A percentile compares a stretch with the other conserved stretches of the same genome.
Conservation (phyloP, 2,329 filamentous ascomycete genomes). For the Clarireedia monteithiana region DNA sequence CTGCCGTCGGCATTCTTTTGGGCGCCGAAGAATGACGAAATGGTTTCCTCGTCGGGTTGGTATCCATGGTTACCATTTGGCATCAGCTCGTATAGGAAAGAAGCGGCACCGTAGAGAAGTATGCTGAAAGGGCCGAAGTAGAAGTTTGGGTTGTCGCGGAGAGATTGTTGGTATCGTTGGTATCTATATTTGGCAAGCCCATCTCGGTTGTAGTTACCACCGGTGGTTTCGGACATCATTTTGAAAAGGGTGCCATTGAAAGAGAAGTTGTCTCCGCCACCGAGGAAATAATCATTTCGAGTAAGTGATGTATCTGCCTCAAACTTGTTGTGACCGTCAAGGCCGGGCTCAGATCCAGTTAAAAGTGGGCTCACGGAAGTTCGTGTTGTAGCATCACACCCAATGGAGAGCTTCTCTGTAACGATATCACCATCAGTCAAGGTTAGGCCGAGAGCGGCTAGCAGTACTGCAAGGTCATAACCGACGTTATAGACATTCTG, state of each 20-base stretch:
- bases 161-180: slow-evolving; percentile 27
- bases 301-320: slow-evolving; percentile 45
- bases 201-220: slow-evolving; percentile 30
- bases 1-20: background rate
- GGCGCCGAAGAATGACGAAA: background rate
- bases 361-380: slow-evolving; percentile 20
- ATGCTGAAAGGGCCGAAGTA: slow-evolving; percentile 18
- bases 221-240: slow-evolving; percentile 23
- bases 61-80: background rate
- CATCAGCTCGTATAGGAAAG: slow-evolving; percentile 1
- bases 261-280: slow-evolving; percentile 12
- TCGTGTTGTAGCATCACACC: slow-evolving; percentile 25
- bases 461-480: slow-evolving; percentile 15
- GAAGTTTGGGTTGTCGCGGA: slow-evolving; percentile 20
- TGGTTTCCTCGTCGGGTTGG: background rate
- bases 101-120: background rate
- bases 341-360: slow-evolving; percentile 19
- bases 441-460: slow-evolving; percentile 9
- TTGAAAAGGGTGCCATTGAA: slow-evolving; percentile 29
- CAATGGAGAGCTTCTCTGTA: slow-evolving; percentile 21
- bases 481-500: slow-evolving; percentile 24
- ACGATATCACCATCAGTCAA: slow-evolving; percentile 19
- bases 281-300: slow-evolving; percentile 36
- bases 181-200: slow-evolving; percentile 22
- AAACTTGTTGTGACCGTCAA: slow-evolving; percentile 39